Evolutionary conservation across 2,329 filamentous ascomycete species (phyloP).

Genomic region (Colletotrichum sp.): DNA sequence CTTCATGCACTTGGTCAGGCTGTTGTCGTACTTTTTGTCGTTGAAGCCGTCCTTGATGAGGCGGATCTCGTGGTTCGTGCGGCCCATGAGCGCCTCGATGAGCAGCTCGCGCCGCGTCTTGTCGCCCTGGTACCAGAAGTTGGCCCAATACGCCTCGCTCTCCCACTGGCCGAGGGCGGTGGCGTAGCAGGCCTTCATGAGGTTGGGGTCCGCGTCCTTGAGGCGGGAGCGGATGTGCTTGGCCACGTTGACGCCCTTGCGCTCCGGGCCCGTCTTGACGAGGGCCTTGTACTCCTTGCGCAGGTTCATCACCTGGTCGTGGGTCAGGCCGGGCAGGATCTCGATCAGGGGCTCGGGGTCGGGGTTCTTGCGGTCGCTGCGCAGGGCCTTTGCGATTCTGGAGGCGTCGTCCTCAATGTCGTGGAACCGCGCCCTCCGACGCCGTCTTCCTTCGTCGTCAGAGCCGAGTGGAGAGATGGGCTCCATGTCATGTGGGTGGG

Average conservation of each 20-base stretch:
- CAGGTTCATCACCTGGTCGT: slow-evolving; percentile 87
- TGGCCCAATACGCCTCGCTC: slow-evolving; percentile 95
- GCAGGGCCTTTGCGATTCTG: slow-evolving; percentile 77
- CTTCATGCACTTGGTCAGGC: slow-evolving; percentile 83
- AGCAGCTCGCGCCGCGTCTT: slow-evolving; percentile 85
- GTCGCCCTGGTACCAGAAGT: slow-evolving; percentile 94
- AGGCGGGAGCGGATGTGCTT: slow-evolving; percentile 82
- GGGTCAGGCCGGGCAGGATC: slow-evolving; percentile 82
- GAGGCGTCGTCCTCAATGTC: slow-evolving; percentile 82
- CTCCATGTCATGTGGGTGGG: slow-evolving; percentile 40
- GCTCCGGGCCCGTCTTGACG: slow-evolving; percentile 76
- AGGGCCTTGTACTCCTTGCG: slow-evolving; percentile 90
- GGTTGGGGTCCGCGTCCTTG: slow-evolving; percentile 74
- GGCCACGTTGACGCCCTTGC: slow-evolving; percentile 82
- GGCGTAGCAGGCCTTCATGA: slow-evolving; percentile 92
- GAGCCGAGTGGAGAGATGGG: slow-evolving; percentile 58
- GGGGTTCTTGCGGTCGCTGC: slow-evolving; percentile 59
- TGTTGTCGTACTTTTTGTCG: slow-evolving; percentile 90
- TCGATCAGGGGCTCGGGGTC: slow-evolving; percentile 78
- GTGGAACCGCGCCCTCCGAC: slow-evolving; percentile 77
- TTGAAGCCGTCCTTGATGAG: slow-evolving; percentile 87
- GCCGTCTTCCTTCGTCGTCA: slow-evolving; percentile 51
- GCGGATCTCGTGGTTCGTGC: slow-evolving; percentile 84
- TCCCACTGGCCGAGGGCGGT: slow-evolving; percentile 91
- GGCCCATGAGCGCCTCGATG: slow-evolving; percentile 91